Base-by-base conservation (phyloP, 2,329 filamentous ascomycete genomes). In the Fusarium lateritium region DNA sequence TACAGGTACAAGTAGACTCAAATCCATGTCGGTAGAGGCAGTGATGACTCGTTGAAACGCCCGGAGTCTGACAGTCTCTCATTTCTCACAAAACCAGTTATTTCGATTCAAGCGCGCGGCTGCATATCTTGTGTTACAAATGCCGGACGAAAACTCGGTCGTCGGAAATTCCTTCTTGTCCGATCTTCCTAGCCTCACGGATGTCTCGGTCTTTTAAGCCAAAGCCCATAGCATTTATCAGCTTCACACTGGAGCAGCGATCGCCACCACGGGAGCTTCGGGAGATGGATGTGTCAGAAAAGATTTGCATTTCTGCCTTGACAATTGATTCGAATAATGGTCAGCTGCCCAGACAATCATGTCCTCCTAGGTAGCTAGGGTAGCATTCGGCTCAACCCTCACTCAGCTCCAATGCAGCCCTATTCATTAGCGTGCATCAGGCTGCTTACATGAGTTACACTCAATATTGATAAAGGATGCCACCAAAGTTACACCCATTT, bases 51-150 rank as follows among this genome's bases (percentile, higher is more conserved):
- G 47, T 31, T 56, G 43, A 31, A 56, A 40, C 42, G 44, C 36
- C 17, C 43, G 19, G 36, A 42, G 13, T 15, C 43, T 36, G 53
- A 49, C 26, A 34, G 22, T 42, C 42, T 21, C 46, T 57, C 46
- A 44, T 28, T 45, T 58, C 34, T 58, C 36, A 56, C 34, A 26
- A 47, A 53, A 6, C 39, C 33, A 49, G 33, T 33, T 21, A 33
- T 38, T 44, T 31, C 53, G 38, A 14, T 45, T 38, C 56, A 69
- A 69, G 56, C 66, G 62, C 61, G 65, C 61, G 65, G 51, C 56
- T 67, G 56, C 26, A 52, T 36, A 50, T 65, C 40, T 51, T 26
- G 36, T 34, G 52, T 62, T 39, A 54, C 52, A 62, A 70, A 61
- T 69, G 49, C 62, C 67, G 39, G 15, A 24, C 50, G 10, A 39